Evolutionary conservation across 305 asterid species (phyloP).

Genomic region (Ilex paraguariensis): DNA sequence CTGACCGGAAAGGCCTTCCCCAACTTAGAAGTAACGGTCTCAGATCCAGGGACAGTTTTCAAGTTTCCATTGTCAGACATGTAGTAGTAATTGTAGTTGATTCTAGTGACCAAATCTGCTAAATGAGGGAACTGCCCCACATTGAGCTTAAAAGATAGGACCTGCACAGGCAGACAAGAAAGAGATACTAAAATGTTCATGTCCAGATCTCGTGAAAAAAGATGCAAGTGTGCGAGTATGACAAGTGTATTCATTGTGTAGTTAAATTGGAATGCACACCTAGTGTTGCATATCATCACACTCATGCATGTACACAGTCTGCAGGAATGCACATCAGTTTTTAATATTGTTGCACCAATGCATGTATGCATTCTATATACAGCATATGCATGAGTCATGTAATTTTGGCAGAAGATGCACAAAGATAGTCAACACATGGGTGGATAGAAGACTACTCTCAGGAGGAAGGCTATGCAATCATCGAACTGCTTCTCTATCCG

Average conservation of each 20-base stretch:
- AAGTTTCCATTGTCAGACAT: conserved; percentile 79
- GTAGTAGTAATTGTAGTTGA: conserved; percentile 83
- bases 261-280: neutral
- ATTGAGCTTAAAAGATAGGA: conserved; percentile 89
- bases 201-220: too few species aligned
- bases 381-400: too few species aligned
- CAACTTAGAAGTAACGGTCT: conserved; percentile 20
- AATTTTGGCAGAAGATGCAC: too few species aligned
- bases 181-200: neutral
- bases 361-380: too few species aligned
- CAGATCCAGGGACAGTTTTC: conserved; percentile 47
- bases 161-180: conserved; percentile 41
- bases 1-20: conserved; percentile 22
- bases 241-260: neutral
- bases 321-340: too few species aligned
- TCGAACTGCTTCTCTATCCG: conserved; percentile 87
- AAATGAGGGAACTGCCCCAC: conserved; percentile 98
- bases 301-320: too few species aligned
- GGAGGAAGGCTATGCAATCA: conserved; percentile 95
- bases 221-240: too few species aligned
- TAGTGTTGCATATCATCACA: neutral
- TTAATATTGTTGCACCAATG: too few species aligned
- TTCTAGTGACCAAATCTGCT: conserved; percentile 89
- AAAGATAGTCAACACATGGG: conserved; percentile 4
- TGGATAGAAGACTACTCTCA: conserved; percentile 53